Percentiles rank a stretch among this genome's conserved stretches.
phyloP scores from a whole-genome alignment of 352 stramenopile species.

The Pythium oligandrum region DNA sequence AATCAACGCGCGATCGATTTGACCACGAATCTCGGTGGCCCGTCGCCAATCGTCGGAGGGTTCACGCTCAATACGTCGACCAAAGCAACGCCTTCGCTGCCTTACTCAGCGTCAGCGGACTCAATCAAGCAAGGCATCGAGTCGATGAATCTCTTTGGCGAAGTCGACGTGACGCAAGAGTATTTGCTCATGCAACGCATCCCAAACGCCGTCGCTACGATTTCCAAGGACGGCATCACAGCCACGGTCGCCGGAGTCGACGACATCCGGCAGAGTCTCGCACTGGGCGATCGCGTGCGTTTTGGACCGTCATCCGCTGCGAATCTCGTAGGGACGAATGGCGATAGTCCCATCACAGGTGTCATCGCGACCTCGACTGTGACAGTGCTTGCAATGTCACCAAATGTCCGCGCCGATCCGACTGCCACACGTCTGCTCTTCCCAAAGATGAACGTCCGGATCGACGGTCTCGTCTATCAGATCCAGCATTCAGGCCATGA shows the following conservation, averaged over 20 bases:
- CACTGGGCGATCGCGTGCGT: constrained; percentile 57
- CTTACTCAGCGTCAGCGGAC: constrained; percentile 53
- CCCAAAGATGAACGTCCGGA: constrained; percentile 79
- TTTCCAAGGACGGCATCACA: constrained; percentile 43
- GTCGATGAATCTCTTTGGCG: constrained; percentile 66
- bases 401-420: constrained; percentile 29
- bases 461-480: constrained; percentile 85
- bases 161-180: constrained; percentile 58
- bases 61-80: constrained; percentile 44
- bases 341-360: constrained; percentile 53
- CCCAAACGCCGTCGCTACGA: constrained; percentile 38
- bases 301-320: constrained; percentile 38
- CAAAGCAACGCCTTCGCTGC: constrained; percentile 38
- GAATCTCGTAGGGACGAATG: constrained; percentile 56
- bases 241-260: constrained; percentile 43
- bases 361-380: constrained; percentile 46
- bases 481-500: constrained; percentile 88
- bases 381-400: constrained; percentile 35
- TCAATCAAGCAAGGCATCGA: constrained; percentile 71
- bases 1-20: constrained; percentile 48
- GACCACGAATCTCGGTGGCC: constrained; percentile 44
- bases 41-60: constrained; percentile 36
- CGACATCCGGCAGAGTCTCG: constrained; percentile 61
- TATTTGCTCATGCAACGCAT: constrained; percentile 54
- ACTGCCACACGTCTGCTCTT: constrained; percentile 53